Conservation (phyloP, 306 rosid species). For the Luffa aegyptiaca region DNA sequence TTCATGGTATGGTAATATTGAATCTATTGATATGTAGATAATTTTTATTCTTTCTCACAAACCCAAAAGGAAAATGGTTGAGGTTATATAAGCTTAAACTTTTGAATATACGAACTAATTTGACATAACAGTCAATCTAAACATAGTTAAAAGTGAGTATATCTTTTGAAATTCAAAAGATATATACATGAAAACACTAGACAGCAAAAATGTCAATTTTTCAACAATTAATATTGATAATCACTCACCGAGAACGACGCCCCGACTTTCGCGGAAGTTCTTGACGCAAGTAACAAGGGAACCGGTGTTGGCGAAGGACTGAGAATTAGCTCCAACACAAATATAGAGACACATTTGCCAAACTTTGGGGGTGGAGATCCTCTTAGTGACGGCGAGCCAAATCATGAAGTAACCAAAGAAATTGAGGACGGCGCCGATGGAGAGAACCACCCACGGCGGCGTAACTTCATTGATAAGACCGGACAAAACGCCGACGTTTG, state of each 20-base stretch:
- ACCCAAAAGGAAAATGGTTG: too few species aligned
- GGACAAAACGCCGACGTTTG: slow-evolving; percentile 11
- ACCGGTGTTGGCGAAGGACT: slow-evolving; percentile 43
- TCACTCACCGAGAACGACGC: slow-evolving; percentile 41
- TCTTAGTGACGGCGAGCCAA: slow-evolving; percentile 10
- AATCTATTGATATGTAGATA: too few species aligned
- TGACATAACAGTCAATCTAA: too few species aligned
- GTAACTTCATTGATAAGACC: slow-evolving; percentile 16
- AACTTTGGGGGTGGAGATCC: background rate
- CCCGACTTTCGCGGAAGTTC: slow-evolving; percentile 62
- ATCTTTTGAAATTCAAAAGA: too few species aligned
- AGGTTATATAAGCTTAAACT: too few species aligned
- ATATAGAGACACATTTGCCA: slow-evolving; percentile 18
- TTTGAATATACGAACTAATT: too few species aligned
- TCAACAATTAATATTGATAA: background rate
- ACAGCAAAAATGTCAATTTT: too few species aligned
- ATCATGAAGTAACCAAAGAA: slow-evolving; percentile 18
- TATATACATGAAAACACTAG: too few species aligned
- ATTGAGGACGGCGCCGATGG: slow-evolving; percentile 6
- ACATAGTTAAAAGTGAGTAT: too few species aligned
- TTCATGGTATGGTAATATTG: too few species aligned
- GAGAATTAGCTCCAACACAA: slow-evolving; percentile 14
- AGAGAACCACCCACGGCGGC: slow-evolving; percentile 17
- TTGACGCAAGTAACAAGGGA: slow-evolving; percentile 56
- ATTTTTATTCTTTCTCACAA: too few species aligned